Conservation (phyloP, 176 grass and related monocot genomes). For the Triticum monococcum region DNA sequence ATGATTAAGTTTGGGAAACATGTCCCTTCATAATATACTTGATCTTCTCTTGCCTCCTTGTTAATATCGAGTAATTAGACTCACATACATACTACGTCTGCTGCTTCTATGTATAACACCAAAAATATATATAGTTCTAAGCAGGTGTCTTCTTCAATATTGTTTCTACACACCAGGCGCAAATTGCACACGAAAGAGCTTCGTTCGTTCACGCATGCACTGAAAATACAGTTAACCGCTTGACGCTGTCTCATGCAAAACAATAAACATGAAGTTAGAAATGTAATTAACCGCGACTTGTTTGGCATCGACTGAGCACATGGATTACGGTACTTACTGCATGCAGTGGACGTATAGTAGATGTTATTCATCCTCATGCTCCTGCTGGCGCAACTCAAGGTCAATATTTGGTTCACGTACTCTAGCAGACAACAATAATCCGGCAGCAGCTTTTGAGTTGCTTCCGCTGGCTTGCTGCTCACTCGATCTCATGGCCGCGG, state of each 20-base stretch:
- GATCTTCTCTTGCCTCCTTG: neutral
- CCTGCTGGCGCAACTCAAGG: conserved; percentile 3
- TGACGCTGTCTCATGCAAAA: neutral
- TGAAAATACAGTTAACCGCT: neutral
- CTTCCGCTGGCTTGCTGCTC: neutral
- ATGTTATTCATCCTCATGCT: neutral
- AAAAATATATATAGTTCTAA: too few species aligned
- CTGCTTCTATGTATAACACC: neutral
- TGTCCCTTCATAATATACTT: neutral
- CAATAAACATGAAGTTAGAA: neutral
- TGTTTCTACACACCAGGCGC: neutral
- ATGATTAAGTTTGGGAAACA: neutral
- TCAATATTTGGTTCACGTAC: neutral
- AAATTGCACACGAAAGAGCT: neutral
- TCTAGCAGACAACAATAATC: neutral
- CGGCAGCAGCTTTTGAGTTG: neutral
- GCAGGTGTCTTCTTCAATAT: too few species aligned
- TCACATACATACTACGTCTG: neutral
- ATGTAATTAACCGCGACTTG: neutral
- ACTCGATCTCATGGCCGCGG: neutral
- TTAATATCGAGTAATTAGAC: neutral
- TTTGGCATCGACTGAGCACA: neutral
- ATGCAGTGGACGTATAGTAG: neutral
- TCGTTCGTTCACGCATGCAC: neutral
- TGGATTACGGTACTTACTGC: neutral